Evolutionary conservation across 2,329 filamentous ascomycete genomes (phyloP).

Genomic region (Fusarium lyarnte): DNA sequence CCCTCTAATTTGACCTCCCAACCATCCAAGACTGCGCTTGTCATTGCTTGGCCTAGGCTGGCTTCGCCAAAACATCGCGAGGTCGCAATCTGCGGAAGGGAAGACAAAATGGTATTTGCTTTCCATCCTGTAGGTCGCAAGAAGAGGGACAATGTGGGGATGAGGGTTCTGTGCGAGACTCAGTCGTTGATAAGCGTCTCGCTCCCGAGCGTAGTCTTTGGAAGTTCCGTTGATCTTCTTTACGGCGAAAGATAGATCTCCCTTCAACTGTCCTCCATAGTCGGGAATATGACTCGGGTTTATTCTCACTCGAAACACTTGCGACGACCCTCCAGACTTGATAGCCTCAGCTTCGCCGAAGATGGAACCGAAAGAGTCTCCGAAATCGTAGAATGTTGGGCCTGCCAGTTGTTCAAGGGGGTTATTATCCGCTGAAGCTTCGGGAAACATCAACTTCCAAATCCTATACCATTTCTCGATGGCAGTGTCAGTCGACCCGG

Average conservation of each 20-base stretch:
- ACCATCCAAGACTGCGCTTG: background rate
- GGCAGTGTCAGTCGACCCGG: too few relatives aligned
- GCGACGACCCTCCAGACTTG: background rate
- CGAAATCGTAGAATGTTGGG: background rate
- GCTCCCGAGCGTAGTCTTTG: background rate
- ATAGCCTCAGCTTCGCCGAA: background rate
- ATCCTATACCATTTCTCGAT: too few relatives aligned
- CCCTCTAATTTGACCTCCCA: background rate
- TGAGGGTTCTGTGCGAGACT: background rate
- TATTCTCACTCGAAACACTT: background rate
- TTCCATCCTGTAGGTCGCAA: background rate
- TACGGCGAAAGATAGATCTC: background rate
- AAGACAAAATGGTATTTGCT: background rate
- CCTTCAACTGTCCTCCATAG: too few relatives aligned
- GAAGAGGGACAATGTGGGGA: background rate
- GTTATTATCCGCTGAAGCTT: too few relatives aligned
- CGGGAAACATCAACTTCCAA: too few relatives aligned
- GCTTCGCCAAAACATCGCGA: background rate
- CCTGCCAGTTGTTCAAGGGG: too few relatives aligned
- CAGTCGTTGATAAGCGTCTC: background rate
- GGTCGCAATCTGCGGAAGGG: background rate
- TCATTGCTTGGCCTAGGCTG: background rate
- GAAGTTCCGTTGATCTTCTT: background rate
- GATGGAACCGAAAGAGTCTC: too few relatives aligned
- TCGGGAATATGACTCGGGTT: background rate